Base-by-base conservation (phyloP, 352 stramenopile species). In the Globisporangium abappressorium region DNA sequence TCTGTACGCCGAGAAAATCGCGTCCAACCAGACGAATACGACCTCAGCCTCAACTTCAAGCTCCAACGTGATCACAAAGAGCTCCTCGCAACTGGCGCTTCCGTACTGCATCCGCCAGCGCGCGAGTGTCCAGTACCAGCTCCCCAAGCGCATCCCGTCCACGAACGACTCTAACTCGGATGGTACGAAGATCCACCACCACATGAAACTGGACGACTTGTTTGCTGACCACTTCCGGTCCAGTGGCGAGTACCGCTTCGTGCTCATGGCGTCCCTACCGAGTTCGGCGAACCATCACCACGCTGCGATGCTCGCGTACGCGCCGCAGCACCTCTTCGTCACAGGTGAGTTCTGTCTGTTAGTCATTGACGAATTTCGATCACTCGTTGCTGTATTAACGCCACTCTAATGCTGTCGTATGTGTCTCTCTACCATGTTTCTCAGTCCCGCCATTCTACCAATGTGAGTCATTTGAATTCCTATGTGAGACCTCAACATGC, bases 161-260 rank as follows among this genome's bases (percentile, higher is more conserved):
- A 55, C 28, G 12, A 33, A 14, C 26, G 18, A 26, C 49, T 38
- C 43, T 12, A 41, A 12, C 0, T 20, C 22, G 30, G 6, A 3
- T 2, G 26, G 38, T 11, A 43, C 9, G 12, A 53, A 34, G 2
- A 12, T 34, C 6, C 64, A 61, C 18, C 57, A 64, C 57, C 43
- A 61, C 11, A 58, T 76, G n/a, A 72, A 68, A 12, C 46, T 79
- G 5, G 64, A 64, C 2, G 55, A 66, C 30, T 18, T 60, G 2
- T 81, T 81, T 55, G 75, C 67, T 15, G 75, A 79, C 47, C 41
- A 69, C 56, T 81, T 81, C 34, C 47, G 51, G 7, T 64, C 65
- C 3, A 79, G 64, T 6, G 72, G 75, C 26, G 62, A 73, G 54
- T 81, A 81, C 38, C 68, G 54, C 12, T 77, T 81, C 36, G 63